Evolutionary conservation across 169 alveolate species (phyloP), one percentile per base, ranked within the genome.

Genomic region (Ichthyophthirius multifiliis): DNA sequence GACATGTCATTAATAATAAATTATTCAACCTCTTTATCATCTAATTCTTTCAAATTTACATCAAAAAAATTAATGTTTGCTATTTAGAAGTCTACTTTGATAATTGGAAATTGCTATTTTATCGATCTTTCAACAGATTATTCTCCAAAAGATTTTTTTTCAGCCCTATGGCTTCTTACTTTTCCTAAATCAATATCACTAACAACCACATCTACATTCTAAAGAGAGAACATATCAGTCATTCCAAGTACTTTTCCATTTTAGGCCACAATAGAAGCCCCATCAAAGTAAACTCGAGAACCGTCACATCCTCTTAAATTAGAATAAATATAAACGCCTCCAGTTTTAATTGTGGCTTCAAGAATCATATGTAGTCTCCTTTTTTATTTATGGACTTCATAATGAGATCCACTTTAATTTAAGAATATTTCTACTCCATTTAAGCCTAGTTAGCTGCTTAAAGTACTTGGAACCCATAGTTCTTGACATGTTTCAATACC

Each of bases 291-390:
- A n/a, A 90, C 63, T 31, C 97, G 82, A 18, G 90, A 89, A 32
- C 98, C 98, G 75, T 96, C 98, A 62, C 97, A 92, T 6, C 98
- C 97, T 39, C 76, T 79, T 47, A 79, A 87, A 77, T 96, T 96
- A 34, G 95, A 77, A 76, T 92, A 96, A 30, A 92, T 35, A 75
- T 93, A 95, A 32, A 91, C 91, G 12, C 96, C 98, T 34, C 96
- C 96, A 15, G 79, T 74, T 82, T 90, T 91, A 5, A 43, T 15
- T 0, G 95, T 85, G 2, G 94, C 87, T 74, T 83, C 71, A 15
- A 20, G 31, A 35, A 94, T 76, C 39, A 87, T 73, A 12, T 71
- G 87, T 30, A 86, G 13, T 80, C 96, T 76, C 23, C 43, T 73
- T 27, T 73, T 47, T 12, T 79, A 85, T 46, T 93, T 85, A 76